Conservation (phyloP, 2,329 filamentous ascomycete species). For the Colletotrichum endophyticum region DNA sequence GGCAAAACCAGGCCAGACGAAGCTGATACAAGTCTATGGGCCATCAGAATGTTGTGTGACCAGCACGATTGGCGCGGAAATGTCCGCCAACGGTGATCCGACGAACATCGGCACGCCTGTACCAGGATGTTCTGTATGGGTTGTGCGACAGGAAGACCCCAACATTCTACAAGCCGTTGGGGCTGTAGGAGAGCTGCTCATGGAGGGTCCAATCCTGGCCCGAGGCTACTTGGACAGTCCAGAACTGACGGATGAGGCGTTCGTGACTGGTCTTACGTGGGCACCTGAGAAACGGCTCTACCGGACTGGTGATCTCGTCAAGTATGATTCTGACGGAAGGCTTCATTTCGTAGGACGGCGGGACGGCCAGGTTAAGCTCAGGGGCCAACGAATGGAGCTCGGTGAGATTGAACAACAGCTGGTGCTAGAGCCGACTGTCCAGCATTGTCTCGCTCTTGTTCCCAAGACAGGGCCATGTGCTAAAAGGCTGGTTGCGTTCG, state of each 20-base stretch:
- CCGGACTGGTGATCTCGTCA: slow-evolving; percentile 80
- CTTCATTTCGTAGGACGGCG: slow-evolving; percentile 75
- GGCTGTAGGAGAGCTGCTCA: slow-evolving; percentile 21
- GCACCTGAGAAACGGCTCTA: slow-evolving; percentile 69
- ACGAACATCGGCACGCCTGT: slow-evolving; percentile 32
- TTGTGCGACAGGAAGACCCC: slow-evolving; percentile 12
- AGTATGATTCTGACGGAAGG: slow-evolving; percentile 77
- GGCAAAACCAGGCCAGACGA: slow-evolving; percentile 38
- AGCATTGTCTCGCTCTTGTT: neutral
- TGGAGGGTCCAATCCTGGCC: slow-evolving; percentile 26
- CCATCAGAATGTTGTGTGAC: slow-evolving; percentile 55
- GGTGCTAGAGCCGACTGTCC: neutral
- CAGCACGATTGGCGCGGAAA: slow-evolving; percentile 24
- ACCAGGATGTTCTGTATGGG: slow-evolving; percentile 17
- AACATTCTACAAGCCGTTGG: slow-evolving; percentile 14
- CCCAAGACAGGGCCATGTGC: neutral
- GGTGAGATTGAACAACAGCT: slow-evolving; percentile 68
- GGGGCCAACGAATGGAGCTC: slow-evolving; percentile 80
- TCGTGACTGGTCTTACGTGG: slow-evolving; percentile 69
- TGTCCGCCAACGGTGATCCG: slow-evolving; percentile 46
- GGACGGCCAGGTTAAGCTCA: slow-evolving; percentile 82
- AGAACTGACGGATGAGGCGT: slow-evolving; percentile 66
- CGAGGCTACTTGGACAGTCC: slow-evolving; percentile 72
- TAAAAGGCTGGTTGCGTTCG: neutral
- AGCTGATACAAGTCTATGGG: slow-evolving; percentile 56